phyloP scores from a whole-genome alignment of 495 filamentous ascomycete genomes.

The Penicillium diatomitis region DNA sequence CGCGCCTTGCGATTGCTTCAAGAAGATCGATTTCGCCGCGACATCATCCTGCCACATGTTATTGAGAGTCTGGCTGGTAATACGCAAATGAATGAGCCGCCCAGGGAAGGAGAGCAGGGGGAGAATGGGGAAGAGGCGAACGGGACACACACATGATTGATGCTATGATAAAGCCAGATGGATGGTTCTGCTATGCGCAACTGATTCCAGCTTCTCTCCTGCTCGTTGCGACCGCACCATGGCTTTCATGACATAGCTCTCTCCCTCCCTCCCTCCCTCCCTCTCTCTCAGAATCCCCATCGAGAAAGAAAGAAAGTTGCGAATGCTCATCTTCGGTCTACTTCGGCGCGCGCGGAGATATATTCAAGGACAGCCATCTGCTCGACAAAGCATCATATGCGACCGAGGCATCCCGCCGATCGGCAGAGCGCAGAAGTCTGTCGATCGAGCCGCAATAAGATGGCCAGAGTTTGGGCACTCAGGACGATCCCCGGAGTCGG shows the following conservation, averaged over 20 bases:
- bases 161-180: slow-evolving; percentile 1
- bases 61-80: slow-evolving; percentile 53
- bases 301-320: no score
- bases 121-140: slow-evolving; percentile 14
- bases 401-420: slow-evolving; percentile 16
- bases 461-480: neutral
- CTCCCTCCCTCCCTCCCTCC: no score
- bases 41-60: slow-evolving; percentile 68
- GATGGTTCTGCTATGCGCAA: neutral
- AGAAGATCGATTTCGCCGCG: slow-evolving; percentile 70
- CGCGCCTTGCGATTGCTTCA: slow-evolving; percentile 75
- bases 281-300: no score
- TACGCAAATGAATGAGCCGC: slow-evolving; percentile 15
- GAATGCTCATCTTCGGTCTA: slow-evolving; percentile 1
- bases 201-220: neutral
- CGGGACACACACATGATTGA: slow-evolving; percentile 19
- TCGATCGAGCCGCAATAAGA: slow-evolving; percentile 11
- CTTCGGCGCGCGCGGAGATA: no score
- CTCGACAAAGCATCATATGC: slow-evolving; percentile 10
- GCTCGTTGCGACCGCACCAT: neutral
- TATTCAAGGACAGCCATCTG: no score
- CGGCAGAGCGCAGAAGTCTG: slow-evolving; percentile 6
- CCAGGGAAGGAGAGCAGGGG: slow-evolving; percentile 21
- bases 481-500: neutral
- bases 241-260: no score